phyloP scores from a whole-genome alignment of 1,284 basidiomycete species.

The Cryptococcus hybrid region DNA sequence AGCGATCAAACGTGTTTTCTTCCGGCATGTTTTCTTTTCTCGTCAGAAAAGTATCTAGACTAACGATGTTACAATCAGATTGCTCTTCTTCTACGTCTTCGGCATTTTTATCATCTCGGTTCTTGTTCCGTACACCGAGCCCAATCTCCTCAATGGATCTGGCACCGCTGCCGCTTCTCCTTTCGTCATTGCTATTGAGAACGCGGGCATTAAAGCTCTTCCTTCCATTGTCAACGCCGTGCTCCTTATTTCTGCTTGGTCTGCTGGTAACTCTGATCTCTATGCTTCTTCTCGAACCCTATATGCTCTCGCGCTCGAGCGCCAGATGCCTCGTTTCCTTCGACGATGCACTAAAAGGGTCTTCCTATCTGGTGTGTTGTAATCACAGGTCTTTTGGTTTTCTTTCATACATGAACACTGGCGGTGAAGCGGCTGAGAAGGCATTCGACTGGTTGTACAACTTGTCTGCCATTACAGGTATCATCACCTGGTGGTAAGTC shows the following conservation, averaged over 20 bases:
- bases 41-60: not conserved
- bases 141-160: conserved; percentile 57
- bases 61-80: not conserved
- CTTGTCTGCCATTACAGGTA: conserved; percentile 65
- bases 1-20: conserved; percentile 77
- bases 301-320: conserved; percentile 74
- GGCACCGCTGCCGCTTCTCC: conserved; percentile 60
- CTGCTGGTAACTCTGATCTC: conserved; percentile 74
- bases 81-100: conserved; percentile 13
- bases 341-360: conserved; percentile 68
- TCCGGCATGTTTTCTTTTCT: conserved; percentile 72
- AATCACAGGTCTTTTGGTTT: conserved; percentile 54
- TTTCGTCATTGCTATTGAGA: conserved; percentile 78
- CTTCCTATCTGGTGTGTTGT: conserved; percentile 66
- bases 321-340: conserved; percentile 60
- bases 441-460: conserved; percentile 63
- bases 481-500: conserved; percentile 61
- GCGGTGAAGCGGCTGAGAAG: conserved; percentile 29
- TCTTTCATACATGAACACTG: conserved; percentile 56
- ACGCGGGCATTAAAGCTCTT: conserved; percentile 69
- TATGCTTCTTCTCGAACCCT: conserved; percentile 79
- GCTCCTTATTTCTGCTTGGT: conserved; percentile 74
- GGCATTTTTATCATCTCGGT: conserved; percentile 60
- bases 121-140: conserved; percentile 71
- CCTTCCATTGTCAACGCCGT: conserved; percentile 54